These are phyloP conservation scores for Suhomyces prunicola DNA, from an alignment of 805 yeast species.

Conservation along the genomic window DNA sequence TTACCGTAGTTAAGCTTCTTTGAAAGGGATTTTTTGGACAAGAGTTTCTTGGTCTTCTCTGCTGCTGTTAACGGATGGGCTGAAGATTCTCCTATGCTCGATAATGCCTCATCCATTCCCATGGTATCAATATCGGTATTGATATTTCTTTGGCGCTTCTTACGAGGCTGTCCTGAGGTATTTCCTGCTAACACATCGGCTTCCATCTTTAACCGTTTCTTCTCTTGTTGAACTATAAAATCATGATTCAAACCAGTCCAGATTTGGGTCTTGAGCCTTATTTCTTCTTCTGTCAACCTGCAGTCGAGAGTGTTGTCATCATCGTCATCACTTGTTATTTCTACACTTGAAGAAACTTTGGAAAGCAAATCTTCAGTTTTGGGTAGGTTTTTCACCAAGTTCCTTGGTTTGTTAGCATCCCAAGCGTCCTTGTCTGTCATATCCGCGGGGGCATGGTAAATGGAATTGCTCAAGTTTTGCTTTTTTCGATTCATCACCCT, in stretches of 20 bases:
- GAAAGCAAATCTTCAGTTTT: slow-evolving; percentile 53
- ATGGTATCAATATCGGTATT: slow-evolving; percentile 20
- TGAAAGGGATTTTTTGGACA: slow-evolving; percentile 73
- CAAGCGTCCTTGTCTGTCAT: slow-evolving; percentile 15
- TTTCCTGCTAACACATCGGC: slow-evolving; percentile 88
- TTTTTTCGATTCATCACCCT: slow-evolving; percentile 21
- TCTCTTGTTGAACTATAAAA: slow-evolving; percentile 78
- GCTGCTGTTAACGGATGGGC: slow-evolving; percentile 58
- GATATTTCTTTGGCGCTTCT: slow-evolving; percentile 41
- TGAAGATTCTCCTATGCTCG: slow-evolving; percentile 39
- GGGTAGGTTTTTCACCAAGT: slow-evolving; percentile 53
- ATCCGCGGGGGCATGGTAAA: slow-evolving; percentile 17
- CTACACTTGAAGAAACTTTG: slow-evolving; percentile 57
- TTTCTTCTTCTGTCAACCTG: slow-evolving; percentile 66
- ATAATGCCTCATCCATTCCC: slow-evolving; percentile 32
- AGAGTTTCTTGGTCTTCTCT: slow-evolving; percentile 74
- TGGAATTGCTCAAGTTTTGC: slow-evolving; percentile 16
- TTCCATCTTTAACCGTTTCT: slow-evolving; percentile 75
- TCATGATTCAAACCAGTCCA: slow-evolving; percentile 93
- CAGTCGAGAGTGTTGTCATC: slow-evolving; percentile 72
- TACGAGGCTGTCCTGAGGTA: slow-evolving; percentile 35
- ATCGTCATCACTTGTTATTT: slow-evolving; percentile 64
- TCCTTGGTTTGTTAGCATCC: slow-evolving; percentile 36
- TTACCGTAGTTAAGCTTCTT: slow-evolving; percentile 89
- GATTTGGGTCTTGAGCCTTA: slow-evolving; percentile 68